A percentile compares a stretch with the other conserved stretches of the same genome.
These are phyloP conservation scores for Stagonosporopsis vannaccii DNA, from an alignment of 2,329 filamentous ascomycete genomes.

Conservation along the genomic window DNA sequence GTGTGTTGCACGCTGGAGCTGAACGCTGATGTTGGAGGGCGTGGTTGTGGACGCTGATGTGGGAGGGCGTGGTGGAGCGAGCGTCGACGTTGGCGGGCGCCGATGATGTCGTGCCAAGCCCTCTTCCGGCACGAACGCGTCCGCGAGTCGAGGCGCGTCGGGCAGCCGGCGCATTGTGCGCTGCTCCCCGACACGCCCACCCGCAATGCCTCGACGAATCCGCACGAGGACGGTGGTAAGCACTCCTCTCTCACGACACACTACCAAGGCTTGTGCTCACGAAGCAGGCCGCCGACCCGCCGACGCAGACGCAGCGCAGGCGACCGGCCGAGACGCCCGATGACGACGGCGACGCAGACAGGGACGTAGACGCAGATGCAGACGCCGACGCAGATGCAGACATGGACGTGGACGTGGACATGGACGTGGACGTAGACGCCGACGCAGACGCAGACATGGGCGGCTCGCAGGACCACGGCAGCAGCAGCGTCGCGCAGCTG, in stretches of 20 bases:
- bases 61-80: too few relatives aligned
- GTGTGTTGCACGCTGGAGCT: too few relatives aligned
- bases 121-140: conserved; percentile 15
- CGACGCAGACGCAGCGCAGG: neutral
- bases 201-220: conserved; percentile 21
- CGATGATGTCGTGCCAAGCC: conserved; percentile 32
- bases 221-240: conserved; percentile 7
- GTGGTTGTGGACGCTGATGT: too few relatives aligned
- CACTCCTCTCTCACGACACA: neutral
- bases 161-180: too few relatives aligned
- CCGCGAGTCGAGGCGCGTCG: conserved; percentile 15
- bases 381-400: conserved; percentile 29
- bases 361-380: too few relatives aligned
- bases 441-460: conserved; percentile 27
- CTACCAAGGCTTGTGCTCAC: neutral
- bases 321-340: too few relatives aligned
- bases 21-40: too few relatives aligned
- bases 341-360: conserved; percentile 24
- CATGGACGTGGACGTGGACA: conserved; percentile 28
- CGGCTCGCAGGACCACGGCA: conserved; percentile 20
- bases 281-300: neutral
- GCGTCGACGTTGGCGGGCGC: too few relatives aligned
- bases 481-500: conserved; percentile 53
- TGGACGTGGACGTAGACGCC: conserved; percentile 23
- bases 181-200: neutral